Evolutionary conservation across 352 stramenopile genomes (phyloP).

Genomic region (Pythium aristosporum): DNA sequence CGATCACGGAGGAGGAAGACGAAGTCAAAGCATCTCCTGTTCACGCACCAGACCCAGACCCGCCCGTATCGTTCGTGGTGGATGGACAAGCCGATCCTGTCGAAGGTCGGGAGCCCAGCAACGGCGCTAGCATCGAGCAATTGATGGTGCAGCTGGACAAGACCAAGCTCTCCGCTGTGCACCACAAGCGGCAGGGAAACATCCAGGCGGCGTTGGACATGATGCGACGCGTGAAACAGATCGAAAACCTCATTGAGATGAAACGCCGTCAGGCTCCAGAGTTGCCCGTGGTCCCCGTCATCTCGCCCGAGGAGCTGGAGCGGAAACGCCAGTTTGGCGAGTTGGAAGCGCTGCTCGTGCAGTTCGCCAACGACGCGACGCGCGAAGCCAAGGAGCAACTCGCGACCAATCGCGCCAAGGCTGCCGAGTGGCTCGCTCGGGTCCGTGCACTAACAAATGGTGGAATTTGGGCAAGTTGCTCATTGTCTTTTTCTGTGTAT

Average conservation of each 20-base stretch:
- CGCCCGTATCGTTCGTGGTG: neutral
- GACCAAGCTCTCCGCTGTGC: conserved; percentile 41
- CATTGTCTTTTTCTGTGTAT: too few relatives aligned
- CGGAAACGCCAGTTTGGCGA: conserved; percentile 44
- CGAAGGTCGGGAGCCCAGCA: neutral
- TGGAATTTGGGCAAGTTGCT: too few relatives aligned
- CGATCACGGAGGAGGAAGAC: neutral
- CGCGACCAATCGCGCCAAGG: conserved; percentile 42
- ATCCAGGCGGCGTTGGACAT: conserved; percentile 57
- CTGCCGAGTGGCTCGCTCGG: conserved; percentile 58
- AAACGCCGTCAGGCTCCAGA: conserved; percentile 32
- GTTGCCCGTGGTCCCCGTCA: neutral
- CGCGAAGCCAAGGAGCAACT: conserved; percentile 51
- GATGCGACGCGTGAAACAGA: conserved; percentile 71
- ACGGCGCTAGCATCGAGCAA: conserved; percentile 26
- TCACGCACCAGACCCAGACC: neutral
- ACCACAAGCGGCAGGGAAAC: conserved; percentile 56
- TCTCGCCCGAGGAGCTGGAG: conserved; percentile 20
- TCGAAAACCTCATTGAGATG: conserved; percentile 56
- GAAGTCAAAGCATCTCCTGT: neutral
- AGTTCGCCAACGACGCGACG: conserved; percentile 62
- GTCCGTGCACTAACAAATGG: conserved; percentile 21
- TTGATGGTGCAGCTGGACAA: conserved; percentile 46
- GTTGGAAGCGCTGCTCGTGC: conserved; percentile 62
- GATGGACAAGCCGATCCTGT: neutral